These are phyloP conservation scores for Fagus crenata DNA, from an alignment of 306 rosid species.

Conservation along the genomic window DNA sequence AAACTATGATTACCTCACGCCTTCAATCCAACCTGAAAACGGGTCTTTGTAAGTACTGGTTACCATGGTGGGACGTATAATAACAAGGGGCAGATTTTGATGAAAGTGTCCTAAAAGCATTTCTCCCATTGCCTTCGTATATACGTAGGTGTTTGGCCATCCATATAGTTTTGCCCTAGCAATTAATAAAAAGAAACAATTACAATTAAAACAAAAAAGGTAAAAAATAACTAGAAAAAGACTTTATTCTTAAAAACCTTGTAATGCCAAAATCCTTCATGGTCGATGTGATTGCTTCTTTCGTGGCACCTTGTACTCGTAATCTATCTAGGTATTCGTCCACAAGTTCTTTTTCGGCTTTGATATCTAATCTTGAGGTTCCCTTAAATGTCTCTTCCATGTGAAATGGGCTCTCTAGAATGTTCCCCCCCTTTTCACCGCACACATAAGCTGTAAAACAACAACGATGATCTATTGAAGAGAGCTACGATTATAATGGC, in stretches of 20 bases:
- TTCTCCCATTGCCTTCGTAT: constrained; percentile 57
- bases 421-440: constrained; percentile 17
- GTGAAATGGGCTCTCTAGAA: constrained; percentile 25
- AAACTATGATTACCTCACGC: constrained; percentile 27
- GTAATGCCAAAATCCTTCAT: constrained; percentile 41
- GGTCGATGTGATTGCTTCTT: constrained; percentile 6
- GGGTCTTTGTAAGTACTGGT: constrained; percentile 38
- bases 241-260: constrained; percentile 24
- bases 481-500: too few relatives aligned
- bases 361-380: constrained; percentile 31
- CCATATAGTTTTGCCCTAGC: constrained; percentile 42
- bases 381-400: constrained; percentile 21
- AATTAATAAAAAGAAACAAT: not conserved
- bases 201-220: not conserved
- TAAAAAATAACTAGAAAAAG: not conserved
- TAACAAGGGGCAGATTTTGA: constrained; percentile 21
- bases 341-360: constrained; percentile 26
- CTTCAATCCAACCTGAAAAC: constrained; percentile 52
- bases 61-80: constrained; percentile 33
- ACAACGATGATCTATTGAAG: too few relatives aligned
- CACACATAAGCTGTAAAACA: constrained; percentile 38
- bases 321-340: constrained; percentile 24
- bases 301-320: not conserved
- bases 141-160: constrained; percentile 43
- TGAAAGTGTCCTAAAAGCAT: constrained; percentile 24